These are phyloP conservation scores for Durotheca rogersii DNA, from an alignment of 495 filamentous ascomycete genomes.

Conservation along the genomic window DNA sequence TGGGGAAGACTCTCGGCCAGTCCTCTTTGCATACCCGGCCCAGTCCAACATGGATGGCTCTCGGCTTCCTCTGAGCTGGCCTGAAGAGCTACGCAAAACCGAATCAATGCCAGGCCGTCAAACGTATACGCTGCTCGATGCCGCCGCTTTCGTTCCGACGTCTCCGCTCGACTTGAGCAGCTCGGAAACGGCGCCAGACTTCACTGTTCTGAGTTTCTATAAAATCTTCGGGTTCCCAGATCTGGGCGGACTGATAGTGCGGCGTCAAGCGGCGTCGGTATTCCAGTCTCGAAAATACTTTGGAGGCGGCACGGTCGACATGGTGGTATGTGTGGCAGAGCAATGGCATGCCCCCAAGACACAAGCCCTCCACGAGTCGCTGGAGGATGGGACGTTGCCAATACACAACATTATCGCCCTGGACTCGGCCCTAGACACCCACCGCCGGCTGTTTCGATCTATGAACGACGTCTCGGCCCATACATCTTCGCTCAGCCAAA, in stretches of 20 bases:
- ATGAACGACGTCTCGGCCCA: slow-evolving; percentile 75
- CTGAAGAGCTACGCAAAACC: slow-evolving; percentile 49
- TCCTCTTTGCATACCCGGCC: slow-evolving; percentile 79
- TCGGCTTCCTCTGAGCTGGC: slow-evolving; percentile 72
- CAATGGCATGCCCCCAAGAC: slow-evolving; percentile 75
- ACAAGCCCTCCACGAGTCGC: slow-evolving; percentile 68
- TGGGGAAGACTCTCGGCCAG: slow-evolving; percentile 19
- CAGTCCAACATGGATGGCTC: slow-evolving; percentile 95
- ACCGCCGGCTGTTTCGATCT: slow-evolving; percentile 66
- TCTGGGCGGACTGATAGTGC: slow-evolving; percentile 81
- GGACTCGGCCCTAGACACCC: slow-evolving; percentile 67
- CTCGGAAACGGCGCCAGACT: slow-evolving; percentile 68
- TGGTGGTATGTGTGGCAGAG: slow-evolving; percentile 61
- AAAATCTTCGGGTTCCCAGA: slow-evolving; percentile 98
- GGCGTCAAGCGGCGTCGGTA: slow-evolving; percentile 63
- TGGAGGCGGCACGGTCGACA: slow-evolving; percentile 93
- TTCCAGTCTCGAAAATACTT: slow-evolving; percentile 75
- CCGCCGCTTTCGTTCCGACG: slow-evolving; percentile 80
- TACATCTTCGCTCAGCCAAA: slow-evolving; percentile 62
- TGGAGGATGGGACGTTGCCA: slow-evolving; percentile 90
- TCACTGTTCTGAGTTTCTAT: slow-evolving; percentile 87
- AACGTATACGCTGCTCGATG: slow-evolving; percentile 81
- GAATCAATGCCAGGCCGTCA: slow-evolving; percentile 3
- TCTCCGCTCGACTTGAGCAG: slow-evolving; percentile 70
- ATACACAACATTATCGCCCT: slow-evolving; percentile 86